These are phyloP conservation scores for Lanmaoa pseudosensibilis DNA, from an alignment of 768 basidiomycete genomes.

Conservation along the genomic window DNA sequence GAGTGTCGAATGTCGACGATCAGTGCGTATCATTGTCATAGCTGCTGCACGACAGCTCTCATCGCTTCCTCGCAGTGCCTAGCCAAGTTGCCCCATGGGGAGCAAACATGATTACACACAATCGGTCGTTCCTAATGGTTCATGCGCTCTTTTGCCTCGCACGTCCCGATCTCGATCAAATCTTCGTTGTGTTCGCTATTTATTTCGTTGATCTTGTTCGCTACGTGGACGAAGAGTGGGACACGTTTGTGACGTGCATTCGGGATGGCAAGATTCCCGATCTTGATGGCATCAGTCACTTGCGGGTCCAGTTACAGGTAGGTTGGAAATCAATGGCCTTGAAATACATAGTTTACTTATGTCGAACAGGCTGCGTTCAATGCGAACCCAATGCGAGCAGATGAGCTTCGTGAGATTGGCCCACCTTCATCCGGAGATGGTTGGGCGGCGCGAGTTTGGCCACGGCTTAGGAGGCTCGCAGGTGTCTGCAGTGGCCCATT, in stretches of 20 bases:
- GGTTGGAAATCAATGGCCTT: neutral
- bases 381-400: slow-evolving; percentile 8
- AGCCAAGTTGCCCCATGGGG: neutral
- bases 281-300: slow-evolving; percentile 9
- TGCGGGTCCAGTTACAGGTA: slow-evolving; percentile 11
- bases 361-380: slow-evolving; percentile 2
- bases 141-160: slow-evolving; percentile 19
- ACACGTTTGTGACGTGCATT: slow-evolving; percentile 8
- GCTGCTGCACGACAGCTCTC: no score
- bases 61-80: no score
- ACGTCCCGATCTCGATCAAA: slow-evolving; percentile 6
- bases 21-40: no score
- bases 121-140: slow-evolving; percentile 15
- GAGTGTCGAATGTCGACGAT: no score
- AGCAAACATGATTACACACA: slow-evolving; percentile 8
- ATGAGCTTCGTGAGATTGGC: slow-evolving; percentile 15
- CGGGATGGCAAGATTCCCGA: slow-evolving; percentile 11
- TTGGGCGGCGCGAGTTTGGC: slow-evolving; percentile 18
- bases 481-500: slow-evolving; percentile 17
- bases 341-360: neutral
- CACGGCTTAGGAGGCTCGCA: slow-evolving; percentile 3
- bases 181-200: slow-evolving; percentile 1
- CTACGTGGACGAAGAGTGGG: slow-evolving; percentile 11
- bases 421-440: slow-evolving; percentile 10
- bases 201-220: slow-evolving; percentile 13